A percentile compares a stretch with the other conserved stretches of the same genome.
Evolutionary conservation across 2,329 filamentous ascomycete species (phyloP).

Genomic region (Escovopsis sp.): DNA sequence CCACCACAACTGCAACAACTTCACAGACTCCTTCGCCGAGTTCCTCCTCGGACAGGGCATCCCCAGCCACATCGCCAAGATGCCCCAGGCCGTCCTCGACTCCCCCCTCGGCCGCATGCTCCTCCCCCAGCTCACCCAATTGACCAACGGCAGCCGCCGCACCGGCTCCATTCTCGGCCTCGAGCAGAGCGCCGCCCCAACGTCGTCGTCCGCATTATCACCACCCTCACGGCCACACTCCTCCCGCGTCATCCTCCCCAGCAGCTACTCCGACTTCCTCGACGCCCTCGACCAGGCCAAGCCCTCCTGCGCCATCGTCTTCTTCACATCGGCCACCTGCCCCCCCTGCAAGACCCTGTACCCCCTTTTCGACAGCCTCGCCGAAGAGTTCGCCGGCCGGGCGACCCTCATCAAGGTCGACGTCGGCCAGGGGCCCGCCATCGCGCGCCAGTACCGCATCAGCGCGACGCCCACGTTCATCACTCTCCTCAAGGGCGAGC

Average conservation of each 20-base stretch:
- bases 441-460: constrained; percentile 50
- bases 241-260: constrained; percentile 41
- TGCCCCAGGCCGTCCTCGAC: constrained; percentile 71
- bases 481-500: constrained; percentile 61
- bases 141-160: constrained; percentile 32
- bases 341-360: constrained; percentile 73
- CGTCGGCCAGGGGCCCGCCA: constrained; percentile 47
- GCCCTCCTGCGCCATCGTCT: constrained; percentile 61
- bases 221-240: constrained; percentile 7
- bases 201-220: too few species aligned
- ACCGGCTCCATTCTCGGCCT: constrained; percentile 39
- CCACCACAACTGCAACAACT: constrained; percentile 95
- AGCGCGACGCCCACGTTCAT: constrained; percentile 77
- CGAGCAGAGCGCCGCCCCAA: constrained; percentile 24
- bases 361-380: constrained; percentile 66
- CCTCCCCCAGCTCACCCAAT: constrained; percentile 48
- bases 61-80: constrained; percentile 68
- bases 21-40: constrained; percentile 80
- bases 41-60: constrained; percentile 83
- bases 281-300: constrained; percentile 37
- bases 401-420: constrained; percentile 73
- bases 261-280: constrained; percentile 22
- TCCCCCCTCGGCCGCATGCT: constrained; percentile 84
- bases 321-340: constrained; percentile 85
- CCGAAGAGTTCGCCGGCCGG: constrained; percentile 52